These are phyloP conservation scores for Dunaliella sp. DNA, from an alignment of 139 green algal genomes.

Conservation along the genomic window DNA sequence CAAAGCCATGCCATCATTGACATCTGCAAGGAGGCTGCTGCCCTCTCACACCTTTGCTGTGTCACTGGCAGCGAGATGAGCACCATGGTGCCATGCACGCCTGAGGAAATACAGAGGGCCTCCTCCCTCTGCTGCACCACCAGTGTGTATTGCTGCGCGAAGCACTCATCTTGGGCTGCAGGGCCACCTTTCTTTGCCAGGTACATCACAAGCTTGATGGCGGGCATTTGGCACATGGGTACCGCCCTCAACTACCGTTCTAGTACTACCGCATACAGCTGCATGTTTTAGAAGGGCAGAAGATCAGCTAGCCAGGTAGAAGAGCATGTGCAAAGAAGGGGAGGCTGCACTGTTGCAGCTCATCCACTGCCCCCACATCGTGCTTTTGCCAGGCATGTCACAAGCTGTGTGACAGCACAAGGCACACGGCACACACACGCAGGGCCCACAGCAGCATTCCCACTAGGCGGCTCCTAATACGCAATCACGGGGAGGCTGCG, in stretches of 20 bases:
- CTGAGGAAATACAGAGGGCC: too few relatives aligned
- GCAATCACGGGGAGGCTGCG: too few relatives aligned
- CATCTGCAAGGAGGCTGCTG: too few relatives aligned
- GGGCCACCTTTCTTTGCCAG: not conserved
- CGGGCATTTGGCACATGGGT: too few relatives aligned
- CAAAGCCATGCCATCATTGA: too few relatives aligned
- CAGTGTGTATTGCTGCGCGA: too few relatives aligned
- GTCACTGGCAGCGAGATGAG: too few relatives aligned
- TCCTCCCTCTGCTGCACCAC: too few relatives aligned
- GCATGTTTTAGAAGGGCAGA: not conserved
- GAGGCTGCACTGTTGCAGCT: not conserved
- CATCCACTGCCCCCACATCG: not conserved
- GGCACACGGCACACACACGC: too few relatives aligned
- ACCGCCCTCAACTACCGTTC: not conserved
- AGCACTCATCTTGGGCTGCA: not conserved
- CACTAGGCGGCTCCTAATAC: too few relatives aligned
- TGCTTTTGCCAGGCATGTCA: not conserved
- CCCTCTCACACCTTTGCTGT: too few relatives aligned
- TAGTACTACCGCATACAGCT: not conserved
- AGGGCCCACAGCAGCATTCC: not conserved
- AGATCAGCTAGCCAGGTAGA: not conserved
- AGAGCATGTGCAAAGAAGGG: not conserved
- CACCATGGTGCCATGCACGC: too few relatives aligned
- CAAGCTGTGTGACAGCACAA: not conserved
- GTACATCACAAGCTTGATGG: not conserved